phyloP scores from a whole-genome alignment of 768 basidiomycete species.

The Polyporus arcularius region DNA sequence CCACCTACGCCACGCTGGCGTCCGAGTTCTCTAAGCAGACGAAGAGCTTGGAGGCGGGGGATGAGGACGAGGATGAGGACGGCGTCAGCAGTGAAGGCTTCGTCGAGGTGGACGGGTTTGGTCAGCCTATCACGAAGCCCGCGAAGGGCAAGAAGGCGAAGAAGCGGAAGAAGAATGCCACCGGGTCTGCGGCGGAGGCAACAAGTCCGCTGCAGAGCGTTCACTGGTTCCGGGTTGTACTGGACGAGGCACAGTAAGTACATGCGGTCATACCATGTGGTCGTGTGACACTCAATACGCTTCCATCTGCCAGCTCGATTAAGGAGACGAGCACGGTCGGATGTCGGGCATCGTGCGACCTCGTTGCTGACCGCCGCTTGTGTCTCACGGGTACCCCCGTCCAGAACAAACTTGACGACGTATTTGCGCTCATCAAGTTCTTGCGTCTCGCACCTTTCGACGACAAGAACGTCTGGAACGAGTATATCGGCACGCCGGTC shows the following conservation, averaged over 20 bases:
- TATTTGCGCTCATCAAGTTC: conserved; percentile 97
- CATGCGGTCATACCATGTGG: neutral
- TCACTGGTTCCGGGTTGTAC: conserved; percentile 94
- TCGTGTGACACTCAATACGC: neutral
- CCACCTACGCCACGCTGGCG: conserved; percentile 94
- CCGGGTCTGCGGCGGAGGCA: conserved; percentile 41
- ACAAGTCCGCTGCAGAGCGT: conserved; percentile 89
- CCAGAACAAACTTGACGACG: conserved; percentile 98
- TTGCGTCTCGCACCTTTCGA: conserved; percentile 89
- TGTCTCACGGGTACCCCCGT: conserved; percentile 98
- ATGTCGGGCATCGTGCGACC: conserved; percentile 92
- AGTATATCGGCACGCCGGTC: conserved; percentile 89
- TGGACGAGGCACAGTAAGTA: conserved; percentile 94
- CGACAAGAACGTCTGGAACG: conserved; percentile 91
- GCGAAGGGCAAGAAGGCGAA: conserved; percentile 71
- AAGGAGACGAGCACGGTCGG: conserved; percentile 95
- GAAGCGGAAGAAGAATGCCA: conserved; percentile 56
- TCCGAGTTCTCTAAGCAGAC: conserved; percentile 93
- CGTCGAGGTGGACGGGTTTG: conserved; percentile 67
- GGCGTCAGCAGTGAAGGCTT: conserved; percentile 60
- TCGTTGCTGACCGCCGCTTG: conserved; percentile 89
- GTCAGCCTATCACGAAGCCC: conserved; percentile 58
- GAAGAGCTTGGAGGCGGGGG: conserved; percentile 56
- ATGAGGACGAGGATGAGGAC: conserved; percentile 68
- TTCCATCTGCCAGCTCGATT: conserved; percentile 67